A percentile compares a stretch with the other conserved stretches of the same genome.
Evolutionary conservation across 2,329 filamentous ascomycete genomes (phyloP).

Genomic region (Penicillium psychrosexuale): DNA sequence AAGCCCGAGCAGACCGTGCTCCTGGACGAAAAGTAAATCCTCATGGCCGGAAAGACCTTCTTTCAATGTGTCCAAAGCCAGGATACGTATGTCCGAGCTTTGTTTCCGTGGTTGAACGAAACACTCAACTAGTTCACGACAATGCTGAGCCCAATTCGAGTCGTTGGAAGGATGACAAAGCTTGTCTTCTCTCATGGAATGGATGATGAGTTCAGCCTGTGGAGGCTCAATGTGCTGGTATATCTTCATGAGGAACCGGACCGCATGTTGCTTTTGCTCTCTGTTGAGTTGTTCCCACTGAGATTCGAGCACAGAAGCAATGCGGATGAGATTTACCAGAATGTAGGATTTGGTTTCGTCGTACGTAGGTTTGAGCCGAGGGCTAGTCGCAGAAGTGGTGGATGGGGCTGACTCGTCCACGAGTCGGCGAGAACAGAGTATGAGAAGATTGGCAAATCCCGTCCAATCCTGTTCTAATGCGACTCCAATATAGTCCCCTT

Average conservation of each 20-base stretch:
- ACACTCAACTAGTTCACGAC: constrained; percentile 34
- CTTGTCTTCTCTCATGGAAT: constrained; percentile 32
- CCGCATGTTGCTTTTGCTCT: constrained; percentile 37
- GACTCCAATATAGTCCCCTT: constrained; percentile 36
- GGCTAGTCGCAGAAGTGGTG: constrained; percentile 19
- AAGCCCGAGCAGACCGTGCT: constrained; percentile 32
- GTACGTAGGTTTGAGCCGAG: constrained; percentile 26
- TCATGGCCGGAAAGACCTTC: constrained; percentile 38
- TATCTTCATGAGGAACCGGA: constrained; percentile 36
- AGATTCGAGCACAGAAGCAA: constrained; percentile 36
- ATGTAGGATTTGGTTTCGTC: constrained; percentile 40
- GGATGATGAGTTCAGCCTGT: constrained; percentile 40
- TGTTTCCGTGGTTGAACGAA: constrained; percentile 41
- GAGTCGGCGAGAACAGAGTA: constrained; percentile 36
- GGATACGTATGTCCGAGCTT: constrained; percentile 39
- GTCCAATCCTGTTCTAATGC: constrained; percentile 35
- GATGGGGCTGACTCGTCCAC: constrained; percentile 28
- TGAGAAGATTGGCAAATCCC: constrained; percentile 33
- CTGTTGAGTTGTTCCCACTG: constrained; percentile 38
- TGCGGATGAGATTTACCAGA: constrained; percentile 36
- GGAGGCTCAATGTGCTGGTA: constrained; percentile 38
- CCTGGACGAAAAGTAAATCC: constrained; percentile 29
- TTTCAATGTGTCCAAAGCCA: constrained; percentile 39
- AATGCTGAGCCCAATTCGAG: constrained; percentile 33
- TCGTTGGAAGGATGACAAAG: constrained; percentile 35